Evolutionary conservation across 495 filamentous ascomycete genomes (phyloP).

Genomic region (Tuber calosporum): DNA sequence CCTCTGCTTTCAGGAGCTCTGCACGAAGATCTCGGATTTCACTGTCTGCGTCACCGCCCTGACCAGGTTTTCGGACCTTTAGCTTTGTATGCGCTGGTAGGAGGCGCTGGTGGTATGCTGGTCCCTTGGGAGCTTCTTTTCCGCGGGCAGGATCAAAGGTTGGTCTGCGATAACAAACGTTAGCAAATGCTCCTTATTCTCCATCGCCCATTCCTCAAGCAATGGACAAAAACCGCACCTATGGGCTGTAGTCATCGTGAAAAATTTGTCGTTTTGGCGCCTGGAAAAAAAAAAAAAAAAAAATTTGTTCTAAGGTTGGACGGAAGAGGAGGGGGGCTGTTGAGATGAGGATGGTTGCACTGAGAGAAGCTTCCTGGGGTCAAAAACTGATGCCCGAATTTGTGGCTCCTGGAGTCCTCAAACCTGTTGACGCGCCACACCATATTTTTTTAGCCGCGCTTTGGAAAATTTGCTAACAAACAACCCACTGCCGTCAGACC

Average conservation of each 20-base stretch:
- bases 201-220: background rate
- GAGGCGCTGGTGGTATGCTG: slow-evolving; percentile 92
- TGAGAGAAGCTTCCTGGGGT: background rate
- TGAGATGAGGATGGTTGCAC: background rate
- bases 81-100: slow-evolving; percentile 86
- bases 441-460: background rate
- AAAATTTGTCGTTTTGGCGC: slow-evolving; percentile 6
- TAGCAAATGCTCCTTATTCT: slow-evolving; percentile 27
- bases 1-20: slow-evolving; percentile 83
- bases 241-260: slow-evolving; percentile 61
- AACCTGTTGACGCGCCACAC: background rate
- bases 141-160: slow-evolving; percentile 93
- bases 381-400: background rate
- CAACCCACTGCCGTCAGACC: background rate
- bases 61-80: slow-evolving; percentile 80
- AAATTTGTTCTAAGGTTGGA: slow-evolving; percentile 9
- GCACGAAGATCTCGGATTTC: slow-evolving; percentile 75
- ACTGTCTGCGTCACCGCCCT: slow-evolving; percentile 74
- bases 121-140: slow-evolving; percentile 88
- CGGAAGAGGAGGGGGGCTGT: slow-evolving; percentile 8
- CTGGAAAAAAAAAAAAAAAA: background rate
- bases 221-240: slow-evolving; percentile 25
- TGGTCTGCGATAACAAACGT: slow-evolving; percentile 57
- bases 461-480: background rate
- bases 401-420: background rate